Conservation (phyloP, 2,329 filamentous ascomycete species). For the Ascochyta rabiei region DNA sequence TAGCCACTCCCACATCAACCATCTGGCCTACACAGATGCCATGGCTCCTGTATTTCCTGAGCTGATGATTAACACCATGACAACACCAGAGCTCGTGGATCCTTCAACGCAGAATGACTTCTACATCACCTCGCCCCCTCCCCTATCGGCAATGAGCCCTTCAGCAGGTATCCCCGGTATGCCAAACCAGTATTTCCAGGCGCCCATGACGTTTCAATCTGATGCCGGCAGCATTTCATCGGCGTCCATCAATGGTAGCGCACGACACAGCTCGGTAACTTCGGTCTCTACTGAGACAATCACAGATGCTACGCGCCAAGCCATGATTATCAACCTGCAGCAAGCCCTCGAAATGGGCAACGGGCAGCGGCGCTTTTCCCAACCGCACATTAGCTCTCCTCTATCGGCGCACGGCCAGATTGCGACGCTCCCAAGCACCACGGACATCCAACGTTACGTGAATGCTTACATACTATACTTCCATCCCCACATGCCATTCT, state of each 20-base stretch:
- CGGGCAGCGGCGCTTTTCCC: conserved; percentile 63
- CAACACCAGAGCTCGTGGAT: conserved; percentile 75
- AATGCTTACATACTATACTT: conserved; percentile 89
- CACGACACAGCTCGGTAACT: conserved; percentile 64
- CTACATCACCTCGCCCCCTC: conserved; percentile 79
- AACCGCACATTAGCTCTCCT: conserved; percentile 62
- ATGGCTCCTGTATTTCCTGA: conserved; percentile 77
- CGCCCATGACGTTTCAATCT: conserved; percentile 71
- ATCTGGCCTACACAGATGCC: conserved; percentile 75
- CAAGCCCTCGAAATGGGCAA: conserved; percentile 62
- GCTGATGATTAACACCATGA: conserved; percentile 68
- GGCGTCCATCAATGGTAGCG: conserved; percentile 72
- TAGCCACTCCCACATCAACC: conserved; percentile 68
- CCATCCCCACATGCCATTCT: conserved; percentile 92
- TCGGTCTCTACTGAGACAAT: conserved; percentile 69
- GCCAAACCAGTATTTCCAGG: conserved; percentile 66
- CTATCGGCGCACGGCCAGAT: conserved; percentile 53
- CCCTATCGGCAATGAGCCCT: conserved; percentile 75
- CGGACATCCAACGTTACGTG: conserved; percentile 88
- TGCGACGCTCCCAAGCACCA: conserved; percentile 74
- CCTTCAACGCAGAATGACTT: conserved; percentile 72
- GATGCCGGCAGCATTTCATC: conserved; percentile 68
- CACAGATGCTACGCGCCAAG: conserved; percentile 69
- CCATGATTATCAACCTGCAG: conserved; percentile 65
- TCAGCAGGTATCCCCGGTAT: conserved; percentile 68